These are phyloP conservation scores for Suhomyces anneliseae DNA, from an alignment of 1,139 yeast species.

Conservation along the genomic window DNA sequence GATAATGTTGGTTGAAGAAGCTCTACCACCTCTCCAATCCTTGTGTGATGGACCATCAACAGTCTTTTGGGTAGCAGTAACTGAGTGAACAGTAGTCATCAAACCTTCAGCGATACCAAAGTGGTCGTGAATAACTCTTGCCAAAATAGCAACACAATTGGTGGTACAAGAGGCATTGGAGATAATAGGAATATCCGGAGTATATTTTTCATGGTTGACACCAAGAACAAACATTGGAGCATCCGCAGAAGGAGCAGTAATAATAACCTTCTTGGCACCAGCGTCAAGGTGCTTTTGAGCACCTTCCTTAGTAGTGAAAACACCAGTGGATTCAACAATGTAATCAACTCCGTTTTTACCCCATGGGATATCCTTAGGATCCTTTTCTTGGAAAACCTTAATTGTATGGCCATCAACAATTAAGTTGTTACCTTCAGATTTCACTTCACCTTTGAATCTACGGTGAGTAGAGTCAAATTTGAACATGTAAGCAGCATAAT, in stretches of 20 bases:
- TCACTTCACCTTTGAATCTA: slow-evolving; percentile 19
- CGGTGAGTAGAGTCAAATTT: slow-evolving; percentile 28
- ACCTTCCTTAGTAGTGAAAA: slow-evolving; percentile 22
- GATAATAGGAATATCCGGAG: slow-evolving; percentile 17
- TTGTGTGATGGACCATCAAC: slow-evolving; percentile 27
- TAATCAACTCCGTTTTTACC: slow-evolving; percentile 24
- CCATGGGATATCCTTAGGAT: slow-evolving; percentile 24
- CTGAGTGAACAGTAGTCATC: slow-evolving; percentile 25
- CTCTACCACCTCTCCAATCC: slow-evolving; percentile 28
- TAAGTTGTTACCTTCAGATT: slow-evolving; percentile 17
- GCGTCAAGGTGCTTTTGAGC: slow-evolving; percentile 24
- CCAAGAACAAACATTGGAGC: slow-evolving; percentile 26
- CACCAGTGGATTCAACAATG: slow-evolving; percentile 25
- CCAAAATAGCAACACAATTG: slow-evolving; percentile 26
- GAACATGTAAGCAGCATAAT: slow-evolving; percentile 26
- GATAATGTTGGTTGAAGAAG: slow-evolving; percentile 24
- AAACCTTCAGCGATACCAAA: slow-evolving; percentile 26
- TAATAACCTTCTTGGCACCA: slow-evolving; percentile 26
- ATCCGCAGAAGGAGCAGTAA: slow-evolving; percentile 25
- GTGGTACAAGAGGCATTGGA: slow-evolving; percentile 26
- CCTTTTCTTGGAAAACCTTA: slow-evolving; percentile 22
- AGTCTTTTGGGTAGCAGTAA: slow-evolving; percentile 25
- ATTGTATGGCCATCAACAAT: slow-evolving; percentile 20
- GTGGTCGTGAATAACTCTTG: slow-evolving; percentile 22
- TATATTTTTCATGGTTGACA: slow-evolving; percentile 22